Evolutionary conservation across 148 eudicot genomes (phyloP).

Genomic region (Chenopodium quinoa): DNA sequence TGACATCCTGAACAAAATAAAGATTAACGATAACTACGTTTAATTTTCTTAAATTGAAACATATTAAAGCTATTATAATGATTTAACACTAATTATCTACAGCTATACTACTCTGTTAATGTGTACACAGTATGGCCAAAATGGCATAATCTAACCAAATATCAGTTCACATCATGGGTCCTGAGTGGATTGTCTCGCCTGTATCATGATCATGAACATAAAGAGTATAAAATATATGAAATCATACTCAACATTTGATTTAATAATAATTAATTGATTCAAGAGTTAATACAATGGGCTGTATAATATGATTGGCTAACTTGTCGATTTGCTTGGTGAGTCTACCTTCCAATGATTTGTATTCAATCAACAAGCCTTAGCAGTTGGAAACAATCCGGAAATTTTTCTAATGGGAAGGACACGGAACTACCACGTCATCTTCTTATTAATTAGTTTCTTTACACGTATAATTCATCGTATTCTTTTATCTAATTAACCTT

Average conservation of each 20-base stretch:
- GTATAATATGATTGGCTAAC: neutral
- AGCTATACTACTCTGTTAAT: neutral
- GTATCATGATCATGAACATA: slow-evolving; percentile 10
- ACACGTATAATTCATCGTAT: too few relatives aligned
- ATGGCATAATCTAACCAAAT: slow-evolving; percentile 11
- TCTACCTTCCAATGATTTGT: neutral
- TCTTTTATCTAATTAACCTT: too few relatives aligned
- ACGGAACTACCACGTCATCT: too few relatives aligned
- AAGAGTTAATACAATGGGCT: neutral
- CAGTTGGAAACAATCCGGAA: too few relatives aligned
- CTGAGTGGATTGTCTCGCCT: slow-evolving; percentile 6
- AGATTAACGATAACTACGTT: too few relatives aligned
- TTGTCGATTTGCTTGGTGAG: slow-evolving; percentile 8
- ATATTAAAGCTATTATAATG: too few relatives aligned
- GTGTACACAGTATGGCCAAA: neutral
- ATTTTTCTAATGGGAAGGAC: too few relatives aligned
- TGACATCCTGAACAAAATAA: too few relatives aligned
- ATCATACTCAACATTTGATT: slow-evolving; percentile 1
- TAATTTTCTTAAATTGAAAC: too few relatives aligned
- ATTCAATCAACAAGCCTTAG: neutral
- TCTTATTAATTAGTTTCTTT: too few relatives aligned
- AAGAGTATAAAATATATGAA: neutral
- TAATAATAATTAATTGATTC: neutral
- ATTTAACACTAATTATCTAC: too few relatives aligned
- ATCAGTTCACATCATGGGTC: neutral